These are phyloP conservation scores for Fusarium sp. DNA, from an alignment of 2,329 filamentous ascomycete genomes.

Conservation along the genomic window DNA sequence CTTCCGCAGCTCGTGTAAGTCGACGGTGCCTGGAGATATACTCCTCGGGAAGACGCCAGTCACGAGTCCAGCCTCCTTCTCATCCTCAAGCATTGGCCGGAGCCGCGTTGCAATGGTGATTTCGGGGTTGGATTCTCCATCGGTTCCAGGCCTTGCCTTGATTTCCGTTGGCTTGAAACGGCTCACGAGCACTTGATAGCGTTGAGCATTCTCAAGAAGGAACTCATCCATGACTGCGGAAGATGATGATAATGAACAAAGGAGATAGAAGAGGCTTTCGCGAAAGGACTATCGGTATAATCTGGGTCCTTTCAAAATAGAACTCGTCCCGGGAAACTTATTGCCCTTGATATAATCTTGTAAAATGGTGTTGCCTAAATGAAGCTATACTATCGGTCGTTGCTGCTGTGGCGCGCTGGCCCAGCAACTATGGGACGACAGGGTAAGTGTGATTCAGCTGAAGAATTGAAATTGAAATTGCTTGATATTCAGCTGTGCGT, in stretches of 20 bases:
- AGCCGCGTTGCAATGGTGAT: conserved; percentile 57
- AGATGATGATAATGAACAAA: background rate
- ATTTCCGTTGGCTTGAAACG: conserved; percentile 45
- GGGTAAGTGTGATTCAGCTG: background rate
- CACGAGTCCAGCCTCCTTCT: conserved; percentile 49
- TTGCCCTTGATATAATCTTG: conserved; percentile 14
- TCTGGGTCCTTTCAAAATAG: too few species aligned
- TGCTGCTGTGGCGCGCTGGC: conserved; percentile 30
- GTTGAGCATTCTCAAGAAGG: conserved; percentile 50
- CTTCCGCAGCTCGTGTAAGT: conserved; percentile 57
- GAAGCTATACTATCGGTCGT: background rate
- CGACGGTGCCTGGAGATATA: conserved; percentile 38
- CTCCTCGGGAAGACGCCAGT: conserved; percentile 38
- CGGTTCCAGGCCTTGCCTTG: conserved; percentile 15
- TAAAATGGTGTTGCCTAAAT: conserved; percentile 38
- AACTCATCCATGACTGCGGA: conserved; percentile 53
- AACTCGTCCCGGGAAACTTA: background rate
- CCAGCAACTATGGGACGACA: conserved; percentile 30
- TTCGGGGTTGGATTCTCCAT: conserved; percentile 38
- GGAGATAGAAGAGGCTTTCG: background rate
- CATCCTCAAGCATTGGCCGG: conserved; percentile 56
- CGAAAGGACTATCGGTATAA: too few species aligned
- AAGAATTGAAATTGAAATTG: background rate
- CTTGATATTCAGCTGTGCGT: background rate
- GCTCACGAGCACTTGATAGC: conserved; percentile 50